Evolutionary conservation across 495 filamentous ascomycete genomes (phyloP), one percentile per base, ranked within the genome.

Genomic region (Aspergillus mulundensis): DNA sequence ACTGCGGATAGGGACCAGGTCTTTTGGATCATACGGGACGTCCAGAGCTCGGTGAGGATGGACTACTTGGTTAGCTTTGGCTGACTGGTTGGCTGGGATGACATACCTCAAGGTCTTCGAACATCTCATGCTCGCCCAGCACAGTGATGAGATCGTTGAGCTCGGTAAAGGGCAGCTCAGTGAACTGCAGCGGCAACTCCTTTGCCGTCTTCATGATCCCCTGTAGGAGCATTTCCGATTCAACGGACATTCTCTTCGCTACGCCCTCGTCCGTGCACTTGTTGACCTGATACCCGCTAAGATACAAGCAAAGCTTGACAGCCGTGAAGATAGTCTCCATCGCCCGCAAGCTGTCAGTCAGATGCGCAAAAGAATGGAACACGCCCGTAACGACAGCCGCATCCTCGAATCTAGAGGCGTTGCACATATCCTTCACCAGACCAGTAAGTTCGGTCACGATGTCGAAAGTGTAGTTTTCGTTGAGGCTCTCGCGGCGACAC

Each of bases 41-140:
- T 75, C 84, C 84, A 87, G 51, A 87, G 81, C 7, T 74, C 71
- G 25, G 73, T 75, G 7, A 87, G 79, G 23, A 85, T 75, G 8
- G 57, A 57, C 78, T 81, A 54, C 47, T 48, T 42, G 51, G 21
- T 32, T 43, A 34, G 20, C 15, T 42, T 25, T 7, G 20, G 12
- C 32, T 36, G 11, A 30, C 8, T 46, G 16, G 21, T 20, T 1
- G 2, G 6, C 36, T 28, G 19, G n/a, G 12, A 30, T 18, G 3
- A 56, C 67, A 62, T 76, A 80, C 78, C 70, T 86, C 82, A 1
- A 87, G 77, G 46, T 84, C 81, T 19, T 72, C 66, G 61, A 79
- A 83, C 63, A 84, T 79, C 54, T 81, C 75, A 61, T 85, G 78
- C 52, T 80, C 77, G 20, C 82, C 84, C 1, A 87, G 70, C 0